Evolutionary conservation across 257 asterid species (phyloP).

Genomic region (Forsythia suspensa): DNA sequence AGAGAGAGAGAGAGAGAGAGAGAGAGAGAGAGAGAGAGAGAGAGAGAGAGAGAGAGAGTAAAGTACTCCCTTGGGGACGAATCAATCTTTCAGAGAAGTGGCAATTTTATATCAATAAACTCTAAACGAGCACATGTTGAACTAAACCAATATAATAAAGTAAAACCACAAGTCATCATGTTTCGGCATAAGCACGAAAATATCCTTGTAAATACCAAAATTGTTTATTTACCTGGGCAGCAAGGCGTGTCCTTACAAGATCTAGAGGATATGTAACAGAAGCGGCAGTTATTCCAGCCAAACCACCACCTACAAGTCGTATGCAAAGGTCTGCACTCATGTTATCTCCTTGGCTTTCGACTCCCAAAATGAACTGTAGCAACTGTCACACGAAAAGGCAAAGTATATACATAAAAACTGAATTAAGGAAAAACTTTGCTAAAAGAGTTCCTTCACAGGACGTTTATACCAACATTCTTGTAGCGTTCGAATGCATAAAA

Average conservation of each 20-base stretch:
- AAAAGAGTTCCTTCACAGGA: constrained; percentile 31
- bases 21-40: no score
- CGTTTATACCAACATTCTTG: constrained; percentile 83
- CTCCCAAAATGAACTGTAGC: constrained; percentile 51
- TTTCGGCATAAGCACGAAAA: constrained; percentile 3
- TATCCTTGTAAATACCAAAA: background rate
- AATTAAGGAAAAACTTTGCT: background rate
- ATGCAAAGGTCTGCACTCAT: constrained; percentile 62
- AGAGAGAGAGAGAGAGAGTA: background rate
- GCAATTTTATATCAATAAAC: background rate
- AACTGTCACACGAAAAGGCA: constrained; percentile 37
- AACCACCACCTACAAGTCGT: constrained; percentile 81
- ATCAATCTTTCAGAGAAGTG: background rate
- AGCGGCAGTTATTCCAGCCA: constrained; percentile 92
- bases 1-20: background rate
- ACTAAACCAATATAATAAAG: no score
- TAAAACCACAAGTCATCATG: background rate
- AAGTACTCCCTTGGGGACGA: no score
- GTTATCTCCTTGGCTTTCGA: constrained; percentile 57
- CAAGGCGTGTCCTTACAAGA: constrained; percentile 82
- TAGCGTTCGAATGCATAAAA: constrained; percentile 79
- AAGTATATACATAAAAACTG: background rate
- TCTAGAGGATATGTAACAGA: constrained; percentile 80
- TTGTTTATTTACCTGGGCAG: constrained; percentile 61
- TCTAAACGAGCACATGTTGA: no score